These are phyloP conservation scores for Przewalskia tangutica DNA, from an alignment of 257 asterid genomes.

Conservation along the genomic window DNA sequence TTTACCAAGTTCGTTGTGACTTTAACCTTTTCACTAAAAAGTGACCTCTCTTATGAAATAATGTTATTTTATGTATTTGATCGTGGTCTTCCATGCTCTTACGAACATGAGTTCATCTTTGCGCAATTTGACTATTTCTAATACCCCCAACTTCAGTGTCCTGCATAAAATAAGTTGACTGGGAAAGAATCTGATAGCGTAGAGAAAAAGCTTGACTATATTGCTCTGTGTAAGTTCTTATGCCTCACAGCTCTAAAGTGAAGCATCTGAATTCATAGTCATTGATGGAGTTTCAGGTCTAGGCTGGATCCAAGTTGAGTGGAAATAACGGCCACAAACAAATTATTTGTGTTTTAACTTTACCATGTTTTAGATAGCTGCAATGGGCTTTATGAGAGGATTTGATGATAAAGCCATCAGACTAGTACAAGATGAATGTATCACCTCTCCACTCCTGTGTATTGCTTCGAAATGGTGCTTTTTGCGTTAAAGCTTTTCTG, in stretches of 20 bases:
- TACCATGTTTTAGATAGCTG: neutral
- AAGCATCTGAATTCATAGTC: neutral
- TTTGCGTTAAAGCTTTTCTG: neutral
- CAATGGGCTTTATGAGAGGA: neutral
- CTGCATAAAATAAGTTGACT: neutral
- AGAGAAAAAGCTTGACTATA: neutral
- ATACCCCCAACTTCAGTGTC: neutral
- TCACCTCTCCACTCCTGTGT: neutral
- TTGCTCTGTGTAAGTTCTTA: neutral
- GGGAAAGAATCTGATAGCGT: neutral
- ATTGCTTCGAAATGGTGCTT: neutral
- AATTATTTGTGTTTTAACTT: neutral
- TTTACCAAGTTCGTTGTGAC: neutral
- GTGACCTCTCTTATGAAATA: neutral
- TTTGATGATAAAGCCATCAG: neutral
- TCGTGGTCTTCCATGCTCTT: neutral
- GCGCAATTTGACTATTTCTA: neutral
- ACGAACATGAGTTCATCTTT: neutral
- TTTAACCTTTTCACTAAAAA: neutral
- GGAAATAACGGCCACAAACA: neutral
- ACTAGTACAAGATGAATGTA: neutral
- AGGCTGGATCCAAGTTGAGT: neutral
- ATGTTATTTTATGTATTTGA: neutral
- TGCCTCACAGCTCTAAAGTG: neutral
- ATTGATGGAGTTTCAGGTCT: neutral